Evolutionary conservation across 2,329 filamentous ascomycete species (phyloP).

Genomic region (Aspergillus hiratsukae): DNA sequence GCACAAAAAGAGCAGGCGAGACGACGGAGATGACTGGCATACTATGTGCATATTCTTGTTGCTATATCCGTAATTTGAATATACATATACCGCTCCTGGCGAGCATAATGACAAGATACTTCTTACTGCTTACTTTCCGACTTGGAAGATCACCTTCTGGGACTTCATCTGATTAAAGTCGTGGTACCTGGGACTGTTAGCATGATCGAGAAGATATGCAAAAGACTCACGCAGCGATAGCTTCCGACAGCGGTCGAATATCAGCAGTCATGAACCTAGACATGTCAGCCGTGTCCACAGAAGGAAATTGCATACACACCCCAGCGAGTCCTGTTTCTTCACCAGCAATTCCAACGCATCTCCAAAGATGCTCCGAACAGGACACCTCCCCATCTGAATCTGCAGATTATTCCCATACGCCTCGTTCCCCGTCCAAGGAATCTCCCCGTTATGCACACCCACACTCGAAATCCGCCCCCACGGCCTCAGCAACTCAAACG

Average conservation of each 20-base stretch:
- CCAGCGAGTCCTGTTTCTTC: slow-evolving; percentile 59
- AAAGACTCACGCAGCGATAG: slow-evolving; percentile 47
- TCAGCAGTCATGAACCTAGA: slow-evolving; percentile 68
- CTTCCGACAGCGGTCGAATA: slow-evolving; percentile 63
- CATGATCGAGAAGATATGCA: no score
- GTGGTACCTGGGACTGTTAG: slow-evolving; percentile 48
- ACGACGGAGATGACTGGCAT: neutral
- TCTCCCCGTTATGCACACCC: slow-evolving; percentile 68
- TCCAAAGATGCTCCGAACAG: slow-evolving; percentile 59
- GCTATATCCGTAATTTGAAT: neutral
- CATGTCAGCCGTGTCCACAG: slow-evolving; percentile 12
- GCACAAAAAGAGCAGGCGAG: neutral
- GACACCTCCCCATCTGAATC: slow-evolving; percentile 70
- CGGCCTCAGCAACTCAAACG: slow-evolving; percentile 66
- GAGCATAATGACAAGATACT: neutral
- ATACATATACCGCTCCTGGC: neutral
- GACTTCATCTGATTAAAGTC: slow-evolving; percentile 66
- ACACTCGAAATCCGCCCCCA: slow-evolving; percentile 70
- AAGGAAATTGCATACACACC: slow-evolving; percentile 46
- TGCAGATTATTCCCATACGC: slow-evolving; percentile 64
- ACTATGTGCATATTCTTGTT: neutral
- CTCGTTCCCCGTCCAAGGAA: slow-evolving; percentile 61
- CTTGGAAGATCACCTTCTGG: slow-evolving; percentile 66
- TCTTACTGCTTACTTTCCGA: slow-evolving; percentile 10
- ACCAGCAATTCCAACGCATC: slow-evolving; percentile 60